These are phyloP conservation scores for Phytopythium aichiense DNA, from an alignment of 352 stramenopile species.

Conservation along the genomic window DNA sequence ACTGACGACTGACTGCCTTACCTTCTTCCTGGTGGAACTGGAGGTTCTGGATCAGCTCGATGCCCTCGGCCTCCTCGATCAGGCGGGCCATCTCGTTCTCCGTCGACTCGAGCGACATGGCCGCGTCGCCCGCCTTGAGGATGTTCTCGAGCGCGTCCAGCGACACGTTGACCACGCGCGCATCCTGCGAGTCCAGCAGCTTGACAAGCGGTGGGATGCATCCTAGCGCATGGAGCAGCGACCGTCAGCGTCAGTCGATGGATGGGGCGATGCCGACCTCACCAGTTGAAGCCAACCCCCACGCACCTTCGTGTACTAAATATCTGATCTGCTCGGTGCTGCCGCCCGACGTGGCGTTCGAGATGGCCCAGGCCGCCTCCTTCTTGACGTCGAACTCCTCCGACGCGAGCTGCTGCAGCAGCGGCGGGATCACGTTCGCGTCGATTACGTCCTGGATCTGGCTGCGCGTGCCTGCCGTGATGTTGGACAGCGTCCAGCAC, in stretches of 20 bases:
- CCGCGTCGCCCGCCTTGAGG: slow-evolving; percentile 81
- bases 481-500: slow-evolving; percentile 83
- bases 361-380: slow-evolving; percentile 83
- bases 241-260: not conserved
- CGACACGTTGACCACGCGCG: slow-evolving; percentile 96
- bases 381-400: slow-evolving; percentile 80
- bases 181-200: slow-evolving; percentile 89
- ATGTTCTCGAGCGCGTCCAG: slow-evolving; percentile 98
- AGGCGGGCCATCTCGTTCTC: slow-evolving; percentile 96
- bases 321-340: slow-evolving; percentile 95
- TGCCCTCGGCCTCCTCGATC: slow-evolving; percentile 94
- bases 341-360: slow-evolving; percentile 69
- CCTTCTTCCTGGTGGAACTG: slow-evolving; percentile 96
- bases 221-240: slow-evolving; percentile 22
- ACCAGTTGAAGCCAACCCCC: not conserved
- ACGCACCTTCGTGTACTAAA: slow-evolving; percentile 94
- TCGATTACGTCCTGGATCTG: slow-evolving; percentile 82
- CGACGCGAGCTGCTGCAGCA: slow-evolving; percentile 57
- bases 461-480: slow-evolving; percentile 61
- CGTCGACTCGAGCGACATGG: slow-evolving; percentile 63
- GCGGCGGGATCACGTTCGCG: slow-evolving; percentile 61
- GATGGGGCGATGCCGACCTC: not conserved
- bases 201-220: slow-evolving; percentile 97
- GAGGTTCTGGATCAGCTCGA: slow-evolving; percentile 97
- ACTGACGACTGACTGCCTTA: no score